Conservation (phyloP, 2,329 filamentous ascomycete species). For the Calonectria multiphialidica region DNA sequence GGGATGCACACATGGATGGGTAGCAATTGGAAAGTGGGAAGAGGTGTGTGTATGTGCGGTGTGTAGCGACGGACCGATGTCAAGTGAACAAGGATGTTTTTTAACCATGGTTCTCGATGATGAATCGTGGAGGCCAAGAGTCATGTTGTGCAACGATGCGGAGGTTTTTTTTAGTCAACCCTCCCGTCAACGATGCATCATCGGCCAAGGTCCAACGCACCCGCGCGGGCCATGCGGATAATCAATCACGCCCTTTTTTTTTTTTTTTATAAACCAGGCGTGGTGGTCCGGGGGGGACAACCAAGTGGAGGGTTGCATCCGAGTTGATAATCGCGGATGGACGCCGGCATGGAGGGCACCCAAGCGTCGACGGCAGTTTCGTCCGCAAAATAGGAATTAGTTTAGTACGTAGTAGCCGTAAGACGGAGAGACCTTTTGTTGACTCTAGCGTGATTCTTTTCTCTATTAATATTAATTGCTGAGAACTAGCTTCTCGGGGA, state of each 20-base stretch:
- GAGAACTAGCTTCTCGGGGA: not conserved
- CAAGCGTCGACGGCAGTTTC: not conserved
- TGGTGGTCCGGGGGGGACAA: not conserved
- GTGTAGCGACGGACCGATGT: not conserved
- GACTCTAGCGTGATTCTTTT: not conserved
- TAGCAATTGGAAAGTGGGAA: not conserved
- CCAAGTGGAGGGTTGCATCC: slow-evolving; percentile 18
- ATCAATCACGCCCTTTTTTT: not conserved
- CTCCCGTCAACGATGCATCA: not conserved
- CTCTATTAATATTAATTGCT: not conserved
- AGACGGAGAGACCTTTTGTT: not conserved
- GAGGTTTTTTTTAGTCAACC: slow-evolving; percentile 6
- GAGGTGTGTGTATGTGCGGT: not conserved
- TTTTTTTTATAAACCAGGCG: not conserved
- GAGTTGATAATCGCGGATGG: not conserved
- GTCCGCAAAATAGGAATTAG: not conserved
- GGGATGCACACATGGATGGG: not conserved
- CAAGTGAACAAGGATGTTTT: not conserved
- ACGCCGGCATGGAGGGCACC: not conserved
- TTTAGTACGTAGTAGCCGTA: not conserved
- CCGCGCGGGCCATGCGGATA: not conserved
- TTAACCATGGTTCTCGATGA: not conserved
- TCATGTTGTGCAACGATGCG: slow-evolving; percentile 11
- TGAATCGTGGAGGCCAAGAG: slow-evolving; percentile 1
- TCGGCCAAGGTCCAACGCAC: not conserved